Evolutionary conservation across 2,329 filamentous ascomycete species (phyloP).

Genomic region (Hypoxylon rubiginosum): DNA sequence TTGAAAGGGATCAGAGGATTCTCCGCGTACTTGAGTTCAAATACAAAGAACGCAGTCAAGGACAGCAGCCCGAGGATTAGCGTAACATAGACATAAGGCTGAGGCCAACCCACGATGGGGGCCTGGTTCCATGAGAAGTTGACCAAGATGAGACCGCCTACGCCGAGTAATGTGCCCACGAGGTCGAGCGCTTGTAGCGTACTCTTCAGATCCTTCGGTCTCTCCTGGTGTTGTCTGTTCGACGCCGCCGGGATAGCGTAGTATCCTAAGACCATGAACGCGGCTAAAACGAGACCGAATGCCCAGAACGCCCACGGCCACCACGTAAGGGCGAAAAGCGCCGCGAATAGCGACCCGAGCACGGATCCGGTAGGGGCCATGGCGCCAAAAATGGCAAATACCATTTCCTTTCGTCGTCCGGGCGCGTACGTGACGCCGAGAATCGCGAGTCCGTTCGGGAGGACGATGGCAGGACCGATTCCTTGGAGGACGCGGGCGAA

Average conservation of each 20-base stretch:
- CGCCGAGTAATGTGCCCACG: slow-evolving; percentile 54
- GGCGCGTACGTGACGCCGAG: slow-evolving; percentile 61
- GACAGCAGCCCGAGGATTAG: slow-evolving; percentile 66
- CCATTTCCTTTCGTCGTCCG: slow-evolving; percentile 48
- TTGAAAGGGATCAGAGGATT: slow-evolving; percentile 66
- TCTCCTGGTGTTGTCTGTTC: slow-evolving; percentile 35
- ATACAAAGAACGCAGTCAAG: slow-evolving; percentile 63
- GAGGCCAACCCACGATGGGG: slow-evolving; percentile 65
- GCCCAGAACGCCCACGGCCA: slow-evolving; percentile 50
- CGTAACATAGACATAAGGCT: slow-evolving; percentile 64
- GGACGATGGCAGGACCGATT: slow-evolving; percentile 64
- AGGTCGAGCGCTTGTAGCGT: slow-evolving; percentile 43
- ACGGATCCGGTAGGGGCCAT: slow-evolving; percentile 47
- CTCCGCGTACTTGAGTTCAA: slow-evolving; percentile 59
- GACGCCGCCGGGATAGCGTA: slow-evolving; percentile 44
- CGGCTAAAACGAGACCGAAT: slow-evolving; percentile 42
- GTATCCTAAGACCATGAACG: slow-evolving; percentile 38
- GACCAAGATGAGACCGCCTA: slow-evolving; percentile 66
- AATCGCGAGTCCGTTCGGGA: slow-evolving; percentile 68
- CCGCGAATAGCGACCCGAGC: slow-evolving; percentile 38
- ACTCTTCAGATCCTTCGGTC: slow-evolving; percentile 23
- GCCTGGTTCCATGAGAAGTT: slow-evolving; percentile 74
- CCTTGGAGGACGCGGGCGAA: slow-evolving; percentile 63
- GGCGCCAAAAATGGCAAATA: slow-evolving; percentile 49
- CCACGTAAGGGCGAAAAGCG: slow-evolving; percentile 45